Base-by-base conservation (phyloP, 441 rosid genomes). In the Mallotus japonicus region DNA sequence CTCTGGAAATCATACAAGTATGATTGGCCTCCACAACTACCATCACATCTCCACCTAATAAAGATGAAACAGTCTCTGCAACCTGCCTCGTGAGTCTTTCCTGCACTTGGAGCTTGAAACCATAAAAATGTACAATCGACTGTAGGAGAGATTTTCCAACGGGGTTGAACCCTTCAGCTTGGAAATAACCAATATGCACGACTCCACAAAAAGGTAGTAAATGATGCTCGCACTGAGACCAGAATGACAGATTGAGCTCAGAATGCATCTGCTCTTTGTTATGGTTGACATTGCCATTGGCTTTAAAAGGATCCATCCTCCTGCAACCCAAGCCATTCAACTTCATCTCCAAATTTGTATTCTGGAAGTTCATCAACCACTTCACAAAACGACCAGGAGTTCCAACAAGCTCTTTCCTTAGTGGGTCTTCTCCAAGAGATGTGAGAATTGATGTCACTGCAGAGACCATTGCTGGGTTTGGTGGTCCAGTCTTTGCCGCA, bases 151-250 rank as follows among this genome's bases (percentile, higher is more conserved):
- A 81, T 62, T 70, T 89, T 67, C 79, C 82, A 22, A 87, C 62
- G 34, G 88, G 87, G 74, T 62, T 78, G 46, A 64, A 74, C 62
- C 88, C 98, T 82, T 85, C 84, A 6, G 76, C 73, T 53, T 71
- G 69, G 73, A 86, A 83, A 82, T 89, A 93, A 51, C 97, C 99
- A n/a, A 93, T 79, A 70, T 95, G 98, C 69, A 89, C 78, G 70
- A 87, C 92, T 57, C 99, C 98, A 28, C 88, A 87, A 77, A 95
- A 95, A 15, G 98, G 99, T 81, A 92, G 97, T 58, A 95, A 84
- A 80, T 95, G 97, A 84, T 95, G 99, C 76, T 96, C 97, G 11
- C 99, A 96, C 76, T 84, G 95, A 73, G 99, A 93, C 89, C 98
- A 93, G 73, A 95, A 84, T 1, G 89, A 67, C 12, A 96, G 19